Evolutionary conservation across 352 stramenopile genomes (phyloP), one percentile per base, ranked within the genome.

Genomic region (Globisporangium spinosum): DNA sequence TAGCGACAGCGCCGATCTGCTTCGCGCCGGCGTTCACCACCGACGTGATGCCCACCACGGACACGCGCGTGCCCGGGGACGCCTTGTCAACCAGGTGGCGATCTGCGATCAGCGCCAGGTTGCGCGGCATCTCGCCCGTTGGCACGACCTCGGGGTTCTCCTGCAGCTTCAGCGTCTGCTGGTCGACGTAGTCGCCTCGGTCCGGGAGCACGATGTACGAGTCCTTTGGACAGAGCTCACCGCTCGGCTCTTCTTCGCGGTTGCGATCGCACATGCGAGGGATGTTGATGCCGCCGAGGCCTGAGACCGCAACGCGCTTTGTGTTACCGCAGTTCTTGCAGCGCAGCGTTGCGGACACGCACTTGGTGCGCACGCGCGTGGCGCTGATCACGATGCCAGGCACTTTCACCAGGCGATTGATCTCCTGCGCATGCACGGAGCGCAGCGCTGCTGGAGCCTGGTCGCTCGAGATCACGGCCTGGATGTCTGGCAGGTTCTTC

Each of bases 151-250:
- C 97, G 0, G 79, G 98, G 77, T 82, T 97, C 70, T 98, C 93
- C 77, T 98, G 94, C 45, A 99, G 80, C 81, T 99, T 99, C 32
- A 99, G 78, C n/a, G 96, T 98, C 83, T 99, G 98, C 69, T 98
- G 94, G 78, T 99, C 97, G 0, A 99, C 92, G 74, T 99, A 99
- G 9, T 93, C 80, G 53, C 86, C 85, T 59, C 97, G 83, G 73
- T 99, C 97, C 0, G 97, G 94, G 25, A 99, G 68, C 2, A 99
- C 90, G 4, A 94, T 79, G 76, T 98, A 99, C 27, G 96, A 97
- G 65, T 98, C 90, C 58, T 89, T 83, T 1, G 87, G 85, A 70
- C 90, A 97, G 15, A 71, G 35, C 20, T 93, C 83, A 23, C 83
- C 77, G 3, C 58, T 68, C 10, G 73, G 65, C 9, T 87, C 77